Conservation (phyloP, 2,329 filamentous ascomycete species). For the Colletotrichum cereale region DNA sequence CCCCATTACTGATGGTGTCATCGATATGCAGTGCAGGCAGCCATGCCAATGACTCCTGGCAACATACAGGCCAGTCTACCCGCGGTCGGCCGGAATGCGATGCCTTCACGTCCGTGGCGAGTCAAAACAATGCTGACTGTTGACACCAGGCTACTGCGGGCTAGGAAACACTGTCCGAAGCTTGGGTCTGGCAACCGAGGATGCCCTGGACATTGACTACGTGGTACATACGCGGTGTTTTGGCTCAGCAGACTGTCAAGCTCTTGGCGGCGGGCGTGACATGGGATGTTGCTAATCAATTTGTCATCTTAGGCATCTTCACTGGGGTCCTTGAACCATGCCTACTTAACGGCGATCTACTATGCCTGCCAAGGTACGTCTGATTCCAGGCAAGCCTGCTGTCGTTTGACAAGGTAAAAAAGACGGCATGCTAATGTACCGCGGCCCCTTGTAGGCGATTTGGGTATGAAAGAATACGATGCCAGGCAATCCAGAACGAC, state of each 20-base stretch:
- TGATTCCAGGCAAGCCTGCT: constrained; percentile 27
- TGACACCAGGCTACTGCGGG: constrained; percentile 75
- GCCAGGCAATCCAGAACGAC: constrained; percentile 50
- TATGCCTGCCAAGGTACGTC: constrained; percentile 65
- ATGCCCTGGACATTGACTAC: constrained; percentile 77
- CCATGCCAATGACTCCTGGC: constrained; percentile 61
- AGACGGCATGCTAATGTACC: constrained; percentile 14
- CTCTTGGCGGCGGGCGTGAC: constrained; percentile 40
- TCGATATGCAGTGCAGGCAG: constrained; percentile 63
- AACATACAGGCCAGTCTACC: constrained; percentile 53
- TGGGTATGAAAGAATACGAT: constrained; percentile 61
- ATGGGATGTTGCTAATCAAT: constrained; percentile 25
- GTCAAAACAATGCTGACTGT: constrained; percentile 19
- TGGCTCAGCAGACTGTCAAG: constrained; percentile 28
- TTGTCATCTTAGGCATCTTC: constrained; percentile 74
- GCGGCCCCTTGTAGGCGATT: constrained; percentile 49
- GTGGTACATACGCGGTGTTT: constrained; percentile 62
- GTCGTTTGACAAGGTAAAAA: constrained; percentile 15
- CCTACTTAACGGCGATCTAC: constrained; percentile 72
- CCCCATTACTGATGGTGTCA: constrained; percentile 42
- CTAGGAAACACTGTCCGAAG: constrained; percentile 75
- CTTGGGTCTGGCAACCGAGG: constrained; percentile 70
- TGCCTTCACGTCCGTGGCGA: constrained; percentile 27
- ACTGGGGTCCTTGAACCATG: constrained; percentile 79
- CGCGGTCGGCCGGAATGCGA: constrained; percentile 17